A percentile compares a stretch with the other conserved stretches of the same genome.
These are phyloP conservation scores for Tetradesmus obliquus DNA, from an alignment of 139 green algal species.

Conservation along the genomic window DNA sequence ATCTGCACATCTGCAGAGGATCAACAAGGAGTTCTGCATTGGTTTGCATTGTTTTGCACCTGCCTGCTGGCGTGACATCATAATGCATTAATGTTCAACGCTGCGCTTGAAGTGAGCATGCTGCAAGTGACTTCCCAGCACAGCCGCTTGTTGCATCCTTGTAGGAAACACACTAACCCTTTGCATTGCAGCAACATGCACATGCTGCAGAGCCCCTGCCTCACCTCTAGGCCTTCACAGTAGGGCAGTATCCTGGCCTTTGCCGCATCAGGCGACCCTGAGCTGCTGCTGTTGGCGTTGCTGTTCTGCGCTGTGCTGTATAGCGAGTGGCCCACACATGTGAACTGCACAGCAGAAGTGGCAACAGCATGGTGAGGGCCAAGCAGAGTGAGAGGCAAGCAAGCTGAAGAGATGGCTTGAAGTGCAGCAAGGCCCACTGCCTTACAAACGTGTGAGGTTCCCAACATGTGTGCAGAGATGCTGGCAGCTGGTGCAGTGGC, in stretches of 20 bases:
- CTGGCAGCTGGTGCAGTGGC: not conserved
- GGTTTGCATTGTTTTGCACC: too few relatives aligned
- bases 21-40: too few relatives aligned
- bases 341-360: not conserved
- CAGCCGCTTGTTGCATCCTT: too few relatives aligned
- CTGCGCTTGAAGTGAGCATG: too few relatives aligned
- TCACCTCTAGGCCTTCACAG: conserved; percentile 33
- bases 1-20: too few relatives aligned
- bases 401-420: not conserved
- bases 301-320: conserved; percentile 7
- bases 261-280: not conserved
- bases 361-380: not conserved
- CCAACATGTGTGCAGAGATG: not conserved
- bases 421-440: too few relatives aligned
- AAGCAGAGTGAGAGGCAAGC: not conserved
- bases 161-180: too few relatives aligned
- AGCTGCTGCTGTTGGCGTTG: not conserved
- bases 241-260: conserved; percentile 13
- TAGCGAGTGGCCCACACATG: conserved; percentile 14
- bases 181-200: not conserved
- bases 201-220: not conserved
- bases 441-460: too few relatives aligned
- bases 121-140: too few relatives aligned
- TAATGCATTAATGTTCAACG: too few relatives aligned
- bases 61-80: too few relatives aligned